Percentiles rank a stretch among this genome's conserved stretches.
Conservation (phyloP, 345 rosid species). For the Microthlaspi erraticum region DNA sequence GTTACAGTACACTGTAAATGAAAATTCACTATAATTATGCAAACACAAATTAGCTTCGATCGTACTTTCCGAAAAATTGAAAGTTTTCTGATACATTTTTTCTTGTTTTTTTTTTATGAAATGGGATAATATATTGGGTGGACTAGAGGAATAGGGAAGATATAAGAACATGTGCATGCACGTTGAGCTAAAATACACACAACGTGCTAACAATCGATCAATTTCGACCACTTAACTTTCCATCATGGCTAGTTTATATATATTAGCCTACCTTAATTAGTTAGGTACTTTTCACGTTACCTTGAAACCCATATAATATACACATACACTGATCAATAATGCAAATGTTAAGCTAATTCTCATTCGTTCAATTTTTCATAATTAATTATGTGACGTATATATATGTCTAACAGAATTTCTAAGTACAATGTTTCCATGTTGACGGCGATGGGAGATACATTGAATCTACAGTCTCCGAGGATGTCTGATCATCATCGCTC, state of each 20-base stretch:
- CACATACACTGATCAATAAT: conserved; percentile 28
- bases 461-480: conserved; percentile 43
- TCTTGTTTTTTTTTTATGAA: not conserved
- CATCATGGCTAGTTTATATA: conserved; percentile 32
- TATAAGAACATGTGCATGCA: conserved; percentile 45
- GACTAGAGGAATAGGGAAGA: conserved; percentile 36
- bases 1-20: not conserved
- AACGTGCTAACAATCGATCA: conserved; percentile 41
- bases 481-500: conserved; percentile 40
- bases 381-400: conserved; percentile 9
- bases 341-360: conserved; percentile 35
- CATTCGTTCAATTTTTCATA: not conserved
- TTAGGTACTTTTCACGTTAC: conserved; percentile 45
- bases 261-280: conserved; percentile 35
- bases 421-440: conserved; percentile 42
- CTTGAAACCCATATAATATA: conserved; percentile 20
- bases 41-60: not conserved
- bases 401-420: conserved; percentile 25
- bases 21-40: not conserved
- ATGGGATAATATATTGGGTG: conserved; percentile 17
- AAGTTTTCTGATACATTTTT: not conserved
- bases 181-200: conserved; percentile 38
- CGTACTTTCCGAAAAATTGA: not conserved
- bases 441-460: conserved; percentile 43
- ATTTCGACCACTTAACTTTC: conserved; percentile 38